Conservation (phyloP, 1,284 basidiomycete species). For the Ceratobasidium sp. region DNA sequence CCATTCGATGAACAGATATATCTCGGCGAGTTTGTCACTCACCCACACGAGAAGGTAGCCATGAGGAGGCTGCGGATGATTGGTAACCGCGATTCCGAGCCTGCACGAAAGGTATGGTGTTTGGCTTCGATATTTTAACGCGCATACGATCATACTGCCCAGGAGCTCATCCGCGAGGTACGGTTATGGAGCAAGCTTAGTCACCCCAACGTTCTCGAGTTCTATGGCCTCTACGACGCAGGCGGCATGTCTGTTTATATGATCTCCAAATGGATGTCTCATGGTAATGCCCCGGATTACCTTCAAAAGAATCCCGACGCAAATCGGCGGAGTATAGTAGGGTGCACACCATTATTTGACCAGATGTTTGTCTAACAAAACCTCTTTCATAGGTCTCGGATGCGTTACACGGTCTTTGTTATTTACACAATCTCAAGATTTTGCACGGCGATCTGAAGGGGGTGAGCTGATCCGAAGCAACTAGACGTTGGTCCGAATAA, state of each 20-base stretch:
- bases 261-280: slow-evolving; percentile 37
- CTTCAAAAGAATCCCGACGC: slow-evolving; percentile 23
- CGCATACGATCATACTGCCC: background rate
- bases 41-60: slow-evolving; percentile 35
- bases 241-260: slow-evolving; percentile 33
- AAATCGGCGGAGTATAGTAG: slow-evolving; percentile 28
- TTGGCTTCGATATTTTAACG: background rate
- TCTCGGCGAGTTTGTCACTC: slow-evolving; percentile 28
- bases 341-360: background rate
- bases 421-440: slow-evolving; percentile 20
- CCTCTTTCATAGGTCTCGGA: slow-evolving; percentile 10
- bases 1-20: slow-evolving; percentile 2
- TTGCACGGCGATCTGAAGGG: slow-evolving; percentile 39
- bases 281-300: slow-evolving; percentile 36
- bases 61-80: slow-evolving; percentile 28
- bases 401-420: slow-evolving; percentile 30
- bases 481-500: background rate
- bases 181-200: slow-evolving; percentile 29
- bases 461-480: background rate
- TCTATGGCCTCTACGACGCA: slow-evolving; percentile 27
- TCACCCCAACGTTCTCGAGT: slow-evolving; percentile 33
- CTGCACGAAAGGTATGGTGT: slow-evolving; percentile 22
- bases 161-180: slow-evolving; percentile 38
- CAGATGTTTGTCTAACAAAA: background rate
- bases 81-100: background rate